phyloP scores from a whole-genome alignment of 208 protist species.

The Tritrichomonas musculus region DNA sequence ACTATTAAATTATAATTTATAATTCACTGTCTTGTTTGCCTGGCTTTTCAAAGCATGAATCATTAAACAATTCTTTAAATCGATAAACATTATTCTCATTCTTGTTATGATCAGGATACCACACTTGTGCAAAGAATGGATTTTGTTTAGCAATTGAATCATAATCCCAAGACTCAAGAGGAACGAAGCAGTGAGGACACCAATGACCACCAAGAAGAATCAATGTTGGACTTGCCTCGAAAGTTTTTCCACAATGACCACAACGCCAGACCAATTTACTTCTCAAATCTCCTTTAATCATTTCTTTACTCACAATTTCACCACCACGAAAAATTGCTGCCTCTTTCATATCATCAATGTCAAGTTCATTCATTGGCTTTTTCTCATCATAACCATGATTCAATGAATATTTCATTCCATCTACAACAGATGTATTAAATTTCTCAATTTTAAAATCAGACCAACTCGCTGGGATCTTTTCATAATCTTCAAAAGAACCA shows the following conservation, averaged over 20 bases:
- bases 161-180: too few relatives aligned
- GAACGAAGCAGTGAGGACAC: neutral
- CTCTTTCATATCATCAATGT: neutral
- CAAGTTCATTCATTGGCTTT: neutral
- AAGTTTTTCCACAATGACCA: neutral
- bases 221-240: neutral
- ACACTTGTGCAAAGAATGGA: conserved; percentile 1
- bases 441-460: neutral
- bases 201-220: neutral
- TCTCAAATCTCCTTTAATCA: too few relatives aligned
- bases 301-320: neutral
- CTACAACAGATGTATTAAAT: neutral
- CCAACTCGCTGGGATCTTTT: neutral
- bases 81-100: neutral
- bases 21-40: too few relatives aligned
- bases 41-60: too few relatives aligned
- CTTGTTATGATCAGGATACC: neutral
- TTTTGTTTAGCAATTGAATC: neutral
- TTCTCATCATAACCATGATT: neutral
- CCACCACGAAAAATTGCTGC: neutral
- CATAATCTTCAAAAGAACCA: neutral
- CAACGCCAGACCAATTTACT: too few relatives aligned
- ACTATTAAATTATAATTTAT: too few relatives aligned
- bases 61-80: neutral
- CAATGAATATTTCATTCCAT: neutral